phyloP scores from a whole-genome alignment of 2,329 filamentous ascomycete species.

The Fusarium chuoi region DNA sequence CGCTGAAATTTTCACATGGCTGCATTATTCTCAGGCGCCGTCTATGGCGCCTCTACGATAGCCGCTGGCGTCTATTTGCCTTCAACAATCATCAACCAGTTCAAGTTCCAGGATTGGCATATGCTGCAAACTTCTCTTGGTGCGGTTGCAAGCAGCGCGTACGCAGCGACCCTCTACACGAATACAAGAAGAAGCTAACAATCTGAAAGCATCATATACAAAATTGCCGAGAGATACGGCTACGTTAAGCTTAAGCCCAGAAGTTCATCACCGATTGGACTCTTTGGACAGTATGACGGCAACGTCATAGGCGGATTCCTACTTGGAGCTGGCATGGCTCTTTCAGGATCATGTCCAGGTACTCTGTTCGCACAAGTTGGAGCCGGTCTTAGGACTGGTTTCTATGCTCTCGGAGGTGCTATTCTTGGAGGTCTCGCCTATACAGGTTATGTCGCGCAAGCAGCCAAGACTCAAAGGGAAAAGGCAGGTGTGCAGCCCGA shows the following conservation, averaged over 20 bases:
- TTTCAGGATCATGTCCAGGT: constrained; percentile 73
- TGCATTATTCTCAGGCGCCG: constrained; percentile 60
- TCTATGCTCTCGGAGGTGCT: constrained; percentile 64
- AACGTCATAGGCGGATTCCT: constrained; percentile 72
- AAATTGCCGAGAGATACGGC: constrained; percentile 55
- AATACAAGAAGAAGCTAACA: not conserved
- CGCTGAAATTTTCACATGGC: constrained; percentile 40
- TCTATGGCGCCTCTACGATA: constrained; percentile 71
- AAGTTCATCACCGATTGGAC: constrained; percentile 60
- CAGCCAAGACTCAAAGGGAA: constrained; percentile 46
- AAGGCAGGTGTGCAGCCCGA: constrained; percentile 41
- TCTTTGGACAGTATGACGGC: constrained; percentile 68
- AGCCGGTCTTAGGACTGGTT: constrained; percentile 61
- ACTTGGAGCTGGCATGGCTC: constrained; percentile 72
- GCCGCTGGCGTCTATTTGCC: constrained; percentile 70
- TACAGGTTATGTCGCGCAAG: constrained; percentile 55
- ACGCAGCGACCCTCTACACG: constrained; percentile 45
- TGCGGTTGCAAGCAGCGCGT: constrained; percentile 71
- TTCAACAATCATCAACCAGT: constrained; percentile 68
- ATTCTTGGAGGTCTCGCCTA: constrained; percentile 65
- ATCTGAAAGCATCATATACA: constrained; percentile 54
- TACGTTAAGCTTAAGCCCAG: constrained; percentile 59
- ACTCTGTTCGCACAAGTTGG: constrained; percentile 71
- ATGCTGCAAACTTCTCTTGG: constrained; percentile 74
- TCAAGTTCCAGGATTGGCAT: constrained; percentile 69